These are phyloP conservation scores for Naganishia vaughanmartiniae DNA, from an alignment of 768 basidiomycete genomes.

Conservation along the genomic window DNA sequence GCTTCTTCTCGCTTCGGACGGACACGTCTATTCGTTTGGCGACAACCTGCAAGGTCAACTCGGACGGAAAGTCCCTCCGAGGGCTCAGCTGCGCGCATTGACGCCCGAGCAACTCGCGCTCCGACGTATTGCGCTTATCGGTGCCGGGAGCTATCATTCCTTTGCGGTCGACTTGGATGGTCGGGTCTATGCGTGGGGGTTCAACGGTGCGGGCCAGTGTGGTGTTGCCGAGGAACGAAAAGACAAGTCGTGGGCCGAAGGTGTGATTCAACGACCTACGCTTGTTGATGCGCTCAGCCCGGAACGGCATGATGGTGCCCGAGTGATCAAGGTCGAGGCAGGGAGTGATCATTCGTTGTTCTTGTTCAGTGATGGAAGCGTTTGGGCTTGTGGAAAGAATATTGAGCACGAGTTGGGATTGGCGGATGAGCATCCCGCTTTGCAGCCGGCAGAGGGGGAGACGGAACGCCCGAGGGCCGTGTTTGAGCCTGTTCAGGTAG, in stretches of 20 bases:
- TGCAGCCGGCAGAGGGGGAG: slow-evolving; percentile 31
- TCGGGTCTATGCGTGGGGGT: slow-evolving; percentile 90
- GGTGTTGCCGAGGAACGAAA: slow-evolving; percentile 55
- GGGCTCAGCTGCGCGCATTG: slow-evolving; percentile 84
- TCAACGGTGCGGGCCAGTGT: slow-evolving; percentile 75
- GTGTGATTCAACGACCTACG: slow-evolving; percentile 41
- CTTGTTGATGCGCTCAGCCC: slow-evolving; percentile 51
- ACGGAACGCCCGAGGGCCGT: slow-evolving; percentile 34
- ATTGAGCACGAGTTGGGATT: slow-evolving; percentile 78
- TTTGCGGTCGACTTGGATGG: slow-evolving; percentile 84
- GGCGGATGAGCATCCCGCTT: slow-evolving; percentile 54
- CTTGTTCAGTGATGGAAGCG: slow-evolving; percentile 74
- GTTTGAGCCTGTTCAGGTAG: slow-evolving; percentile 36
- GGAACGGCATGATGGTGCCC: slow-evolving; percentile 49
- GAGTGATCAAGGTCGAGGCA: slow-evolving; percentile 61
- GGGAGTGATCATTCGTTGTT: slow-evolving; percentile 88
- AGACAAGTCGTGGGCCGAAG: slow-evolving; percentile 48
- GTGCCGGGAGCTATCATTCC: slow-evolving; percentile 79
- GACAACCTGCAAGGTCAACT: slow-evolving; percentile 87
- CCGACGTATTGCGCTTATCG: slow-evolving; percentile 69
- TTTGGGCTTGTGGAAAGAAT: slow-evolving; percentile 80
- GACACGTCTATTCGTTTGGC: slow-evolving; percentile 84
- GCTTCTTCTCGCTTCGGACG: slow-evolving; percentile 80
- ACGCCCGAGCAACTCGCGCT: slow-evolving; percentile 80
- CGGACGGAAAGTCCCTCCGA: slow-evolving; percentile 81